Percentiles rank a stretch among this genome's conserved stretches.
phyloP scores from a whole-genome alignment of 1,284 basidiomycete genomes.

The Leccinum fuscescens region DNA sequence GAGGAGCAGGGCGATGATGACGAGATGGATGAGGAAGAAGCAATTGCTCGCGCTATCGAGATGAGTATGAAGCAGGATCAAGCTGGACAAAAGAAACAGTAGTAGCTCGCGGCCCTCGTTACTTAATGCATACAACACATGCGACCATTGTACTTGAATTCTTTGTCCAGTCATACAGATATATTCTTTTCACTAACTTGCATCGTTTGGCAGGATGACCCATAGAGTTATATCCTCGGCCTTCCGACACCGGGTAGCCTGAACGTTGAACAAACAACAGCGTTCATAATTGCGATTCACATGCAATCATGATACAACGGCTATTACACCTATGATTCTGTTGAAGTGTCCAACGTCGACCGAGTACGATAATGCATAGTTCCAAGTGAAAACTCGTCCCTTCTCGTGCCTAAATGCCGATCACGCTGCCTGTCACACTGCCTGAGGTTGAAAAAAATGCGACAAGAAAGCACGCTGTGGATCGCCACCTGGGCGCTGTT shows the following conservation, averaged over 20 bases:
- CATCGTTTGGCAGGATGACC: not conserved
- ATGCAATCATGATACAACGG: not conserved
- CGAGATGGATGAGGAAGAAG: conserved; percentile 54
- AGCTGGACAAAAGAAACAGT: conserved; percentile 36
- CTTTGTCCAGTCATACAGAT: not conserved
- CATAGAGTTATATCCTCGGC: not conserved
- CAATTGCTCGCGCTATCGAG: conserved; percentile 55
- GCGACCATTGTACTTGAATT: not conserved
- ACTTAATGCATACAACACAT: not conserved
- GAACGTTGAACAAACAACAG: not conserved
- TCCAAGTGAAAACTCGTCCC: conserved; percentile 3
- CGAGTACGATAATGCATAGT: conserved; percentile 7
- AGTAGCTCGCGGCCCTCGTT: conserved; percentile 2
- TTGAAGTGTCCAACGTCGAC: not conserved
- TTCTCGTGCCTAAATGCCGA: not conserved
- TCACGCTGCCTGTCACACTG: conserved; percentile 23
- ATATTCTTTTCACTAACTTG: conserved; percentile 2
- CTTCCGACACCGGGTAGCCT: not conserved
- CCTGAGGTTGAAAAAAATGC: conserved; percentile 33
- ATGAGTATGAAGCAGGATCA: conserved; percentile 56
- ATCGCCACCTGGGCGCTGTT: conserved; percentile 29
- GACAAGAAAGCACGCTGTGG: conserved; percentile 29
- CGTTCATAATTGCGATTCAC: not conserved
- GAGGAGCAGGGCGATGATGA: conserved; percentile 42
- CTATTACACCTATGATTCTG: not conserved